Evolutionary conservation across 2,329 filamentous ascomycete species (phyloP).

Genomic region (Atkinsonella hypoxylon): DNA sequence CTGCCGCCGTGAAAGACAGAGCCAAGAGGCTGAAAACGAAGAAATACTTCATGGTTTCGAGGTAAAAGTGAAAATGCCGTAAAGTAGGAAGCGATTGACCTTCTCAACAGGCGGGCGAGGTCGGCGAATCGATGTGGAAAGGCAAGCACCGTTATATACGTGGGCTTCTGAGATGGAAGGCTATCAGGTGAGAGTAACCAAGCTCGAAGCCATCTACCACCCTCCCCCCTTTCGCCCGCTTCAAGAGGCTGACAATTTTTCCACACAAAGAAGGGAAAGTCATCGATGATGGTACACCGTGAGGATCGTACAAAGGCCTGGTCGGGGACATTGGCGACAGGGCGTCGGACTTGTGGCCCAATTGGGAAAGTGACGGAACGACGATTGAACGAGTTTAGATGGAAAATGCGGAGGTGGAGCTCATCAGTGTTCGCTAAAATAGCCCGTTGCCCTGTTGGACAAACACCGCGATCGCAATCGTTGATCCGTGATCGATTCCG

Average conservation of each 20-base stretch:
- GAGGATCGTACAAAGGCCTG: neutral
- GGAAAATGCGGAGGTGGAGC: neutral
- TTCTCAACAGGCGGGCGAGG: neutral
- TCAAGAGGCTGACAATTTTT: neutral
- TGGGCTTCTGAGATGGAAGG: neutral
- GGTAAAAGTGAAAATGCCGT: neutral
- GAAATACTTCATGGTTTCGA: neutral
- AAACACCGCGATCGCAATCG: neutral
- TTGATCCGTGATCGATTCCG: neutral
- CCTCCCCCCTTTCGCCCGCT: no score
- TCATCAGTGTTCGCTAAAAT: neutral
- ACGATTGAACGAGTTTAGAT: neutral
- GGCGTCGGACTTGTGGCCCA: neutral
- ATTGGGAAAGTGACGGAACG: neutral
- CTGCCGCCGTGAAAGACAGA: neutral
- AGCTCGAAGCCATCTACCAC: neutral
- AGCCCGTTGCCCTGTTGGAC: neutral
- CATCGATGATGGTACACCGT: neutral
- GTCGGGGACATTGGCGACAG: slow-evolving; percentile 13
- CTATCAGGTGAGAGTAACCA: no score
- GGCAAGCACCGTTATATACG: neutral
- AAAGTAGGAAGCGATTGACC: neutral
- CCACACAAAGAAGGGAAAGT: slow-evolving; percentile 2
- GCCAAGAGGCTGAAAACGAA: neutral
- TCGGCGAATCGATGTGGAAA: neutral